Conservation (phyloP, 2,329 filamentous ascomycete genomes). For the Penicillium sp. region DNA sequence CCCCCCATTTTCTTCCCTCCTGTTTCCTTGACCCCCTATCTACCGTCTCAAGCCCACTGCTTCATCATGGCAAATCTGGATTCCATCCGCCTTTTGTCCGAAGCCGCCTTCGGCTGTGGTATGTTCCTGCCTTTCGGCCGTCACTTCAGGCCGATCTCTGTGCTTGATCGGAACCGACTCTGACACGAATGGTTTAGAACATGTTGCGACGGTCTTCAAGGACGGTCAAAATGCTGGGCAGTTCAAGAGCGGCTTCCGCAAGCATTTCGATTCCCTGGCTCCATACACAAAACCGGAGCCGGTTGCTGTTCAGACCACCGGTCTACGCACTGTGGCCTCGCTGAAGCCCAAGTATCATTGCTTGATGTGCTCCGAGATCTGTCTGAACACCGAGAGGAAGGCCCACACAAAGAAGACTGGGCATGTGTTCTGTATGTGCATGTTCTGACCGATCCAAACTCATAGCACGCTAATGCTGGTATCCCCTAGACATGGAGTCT, state of each 20-base stretch:
- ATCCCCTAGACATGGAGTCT: constrained; percentile 39
- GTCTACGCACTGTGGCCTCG: constrained; percentile 25
- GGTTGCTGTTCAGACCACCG: constrained; percentile 18
- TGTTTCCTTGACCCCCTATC: background rate
- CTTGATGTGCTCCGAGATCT: constrained; percentile 37
- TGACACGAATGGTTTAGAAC: constrained; percentile 29
- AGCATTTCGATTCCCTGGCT: constrained; percentile 31
- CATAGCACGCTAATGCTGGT: constrained; percentile 8
- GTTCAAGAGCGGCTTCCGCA: constrained; percentile 37
- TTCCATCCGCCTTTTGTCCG: constrained; percentile 34
- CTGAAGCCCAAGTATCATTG: constrained; percentile 43
- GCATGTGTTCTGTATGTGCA: constrained; percentile 42
- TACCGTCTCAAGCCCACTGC: background rate
- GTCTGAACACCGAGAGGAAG: constrained; percentile 31
- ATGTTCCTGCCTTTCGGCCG: constrained; percentile 18
- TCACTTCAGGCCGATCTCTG: background rate
- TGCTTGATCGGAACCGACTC: constrained; percentile 14
- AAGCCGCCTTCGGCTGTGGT: constrained; percentile 44
- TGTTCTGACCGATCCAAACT: background rate
- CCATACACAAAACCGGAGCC: constrained; percentile 27
- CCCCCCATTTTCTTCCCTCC: background rate
- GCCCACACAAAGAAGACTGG: constrained; percentile 39
- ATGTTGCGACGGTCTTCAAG: constrained; percentile 37
- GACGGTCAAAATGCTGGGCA: constrained; percentile 34
- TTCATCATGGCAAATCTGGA: constrained; percentile 32